A percentile compares a stretch with the other conserved stretches of the same genome.
Evolutionary conservation across 2,329 filamentous ascomycete genomes (phyloP).

Genomic region (Colletotrichum salicis): DNA sequence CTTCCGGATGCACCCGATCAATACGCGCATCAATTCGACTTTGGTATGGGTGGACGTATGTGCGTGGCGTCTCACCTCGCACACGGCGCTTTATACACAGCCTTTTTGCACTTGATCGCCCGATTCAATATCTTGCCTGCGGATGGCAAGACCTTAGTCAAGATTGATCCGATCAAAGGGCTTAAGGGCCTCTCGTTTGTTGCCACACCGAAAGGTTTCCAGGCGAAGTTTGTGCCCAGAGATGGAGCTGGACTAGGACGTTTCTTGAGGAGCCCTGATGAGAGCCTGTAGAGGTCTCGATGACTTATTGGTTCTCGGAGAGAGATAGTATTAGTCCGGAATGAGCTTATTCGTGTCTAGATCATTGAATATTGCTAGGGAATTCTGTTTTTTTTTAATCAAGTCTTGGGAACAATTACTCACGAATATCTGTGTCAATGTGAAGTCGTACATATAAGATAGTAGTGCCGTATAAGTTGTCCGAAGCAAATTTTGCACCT

Average conservation of each 20-base stretch:
- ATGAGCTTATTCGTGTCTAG: neutral
- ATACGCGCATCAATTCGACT: slow-evolving; percentile 59
- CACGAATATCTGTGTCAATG: neutral
- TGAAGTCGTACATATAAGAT: neutral
- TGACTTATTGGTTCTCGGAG: too few relatives aligned
- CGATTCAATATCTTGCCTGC: slow-evolving; percentile 55
- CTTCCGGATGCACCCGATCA: slow-evolving; percentile 43
- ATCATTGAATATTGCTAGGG: neutral
- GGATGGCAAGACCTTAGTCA: slow-evolving; percentile 15
- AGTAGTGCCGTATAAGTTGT: neutral
- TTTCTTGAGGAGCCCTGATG: slow-evolving; percentile 5
- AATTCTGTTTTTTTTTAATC: too few relatives aligned
- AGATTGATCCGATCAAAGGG: slow-evolving; percentile 34
- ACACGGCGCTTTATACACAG: slow-evolving; percentile 63
- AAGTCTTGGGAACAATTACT: neutral
- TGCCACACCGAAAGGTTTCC: slow-evolving; percentile 32
- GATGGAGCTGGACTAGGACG: slow-evolving; percentile 5
- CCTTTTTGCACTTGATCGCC: slow-evolving; percentile 60
- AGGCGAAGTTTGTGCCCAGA: slow-evolving; percentile 35
- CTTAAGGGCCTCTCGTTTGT: slow-evolving; percentile 45
- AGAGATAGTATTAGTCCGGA: too few relatives aligned
- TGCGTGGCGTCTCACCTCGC: slow-evolving; percentile 65
- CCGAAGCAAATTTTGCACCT: neutral
- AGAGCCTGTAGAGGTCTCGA: neutral
- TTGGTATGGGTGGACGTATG: slow-evolving; percentile 65